phyloP scores from a whole-genome alignment of 352 stramenopile genomes.

The Phytophthora multivora region DNA sequence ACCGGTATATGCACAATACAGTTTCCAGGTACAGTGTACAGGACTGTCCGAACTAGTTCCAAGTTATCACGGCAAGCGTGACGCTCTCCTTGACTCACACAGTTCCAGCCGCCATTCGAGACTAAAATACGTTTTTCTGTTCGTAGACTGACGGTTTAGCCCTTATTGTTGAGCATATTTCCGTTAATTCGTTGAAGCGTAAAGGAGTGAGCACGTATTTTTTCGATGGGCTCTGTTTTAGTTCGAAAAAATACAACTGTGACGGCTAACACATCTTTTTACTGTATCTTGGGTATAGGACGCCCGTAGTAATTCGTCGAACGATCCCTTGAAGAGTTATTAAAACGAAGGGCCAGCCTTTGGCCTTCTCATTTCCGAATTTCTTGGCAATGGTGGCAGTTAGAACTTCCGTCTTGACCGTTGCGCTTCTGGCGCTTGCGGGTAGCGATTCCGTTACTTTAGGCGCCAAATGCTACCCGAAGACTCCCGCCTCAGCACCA shows the following conservation, averaged over 20 bases:
- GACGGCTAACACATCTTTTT: neutral
- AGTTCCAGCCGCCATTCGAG: neutral
- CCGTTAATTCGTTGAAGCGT: neutral
- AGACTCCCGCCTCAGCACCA: neutral
- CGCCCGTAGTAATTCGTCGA: neutral
- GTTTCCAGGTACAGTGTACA: too few relatives aligned
- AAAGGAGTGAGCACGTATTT: neutral
- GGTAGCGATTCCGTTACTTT: constrained; percentile 7
- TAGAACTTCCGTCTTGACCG: constrained; percentile 13
- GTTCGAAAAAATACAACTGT: neutral
- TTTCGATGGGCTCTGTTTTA: neutral
- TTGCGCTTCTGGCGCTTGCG: constrained; percentile 39
- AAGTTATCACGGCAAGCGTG: too few relatives aligned
- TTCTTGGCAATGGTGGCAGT: constrained; percentile 22
- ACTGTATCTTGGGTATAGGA: too few relatives aligned
- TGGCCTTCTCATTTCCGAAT: neutral
- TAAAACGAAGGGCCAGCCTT: too few relatives aligned
- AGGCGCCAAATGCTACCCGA: constrained; percentile 10
- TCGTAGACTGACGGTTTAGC: too few relatives aligned
- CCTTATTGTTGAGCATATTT: too few relatives aligned
- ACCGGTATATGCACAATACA: too few relatives aligned
- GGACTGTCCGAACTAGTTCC: too few relatives aligned
- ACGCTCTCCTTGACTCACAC: too few relatives aligned
- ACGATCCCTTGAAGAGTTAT: neutral
- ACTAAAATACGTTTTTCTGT: neutral